Evolutionary conservation across 192 early-diverging fungal genomes (phyloP), one percentile per base, ranked within the genome.

Genomic region (Lobosporangium transversale): DNA sequence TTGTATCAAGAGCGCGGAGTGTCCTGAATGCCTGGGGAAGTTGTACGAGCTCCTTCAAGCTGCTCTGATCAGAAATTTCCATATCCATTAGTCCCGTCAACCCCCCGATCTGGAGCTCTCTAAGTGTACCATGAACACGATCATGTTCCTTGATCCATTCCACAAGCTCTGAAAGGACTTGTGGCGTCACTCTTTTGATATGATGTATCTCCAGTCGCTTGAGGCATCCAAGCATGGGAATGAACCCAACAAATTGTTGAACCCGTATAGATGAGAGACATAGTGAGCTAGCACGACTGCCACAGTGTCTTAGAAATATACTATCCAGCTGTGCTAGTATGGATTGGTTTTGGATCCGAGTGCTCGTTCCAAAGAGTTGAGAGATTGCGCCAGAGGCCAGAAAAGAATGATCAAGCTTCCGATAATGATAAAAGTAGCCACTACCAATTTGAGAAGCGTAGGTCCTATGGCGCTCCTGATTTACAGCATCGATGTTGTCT

Each of bases 341-440:
- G 4, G 20, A 14, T 7, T 52, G 58, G 30, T 35, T 37, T 12
- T 62, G 69, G 4, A 27, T 18, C 14, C 33, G 18, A 0, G 63
- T 56, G 17, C n/a, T 43, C 3, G 61, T 30, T n/a, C 59, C 59
- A 58, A 76, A 76, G 26, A 67, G 24, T 1, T 11, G n/a, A 8
- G 58, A 59, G 59, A 76, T 76, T 3, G 42, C 48, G 12, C 26
- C 18, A 1, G 24, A 26, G 12, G 62, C 64, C 23, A 76, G 53
- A 45, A 76, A 67, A 31, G 50, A 40, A 21, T 76, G 73, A 53
- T 76, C 73, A 10, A 62, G 64, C 6, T 36, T 32, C 10, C 73
- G 63, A 40, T 76, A 76, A 33, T 76, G 65, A 44, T 52, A 58
- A 58, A 76, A 67, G 53, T 76, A 76, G 21, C 52, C 57, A n/a